Evolutionary conservation across 441 rosid genomes (phyloP).

Genomic region (Macaranga tanarius): DNA sequence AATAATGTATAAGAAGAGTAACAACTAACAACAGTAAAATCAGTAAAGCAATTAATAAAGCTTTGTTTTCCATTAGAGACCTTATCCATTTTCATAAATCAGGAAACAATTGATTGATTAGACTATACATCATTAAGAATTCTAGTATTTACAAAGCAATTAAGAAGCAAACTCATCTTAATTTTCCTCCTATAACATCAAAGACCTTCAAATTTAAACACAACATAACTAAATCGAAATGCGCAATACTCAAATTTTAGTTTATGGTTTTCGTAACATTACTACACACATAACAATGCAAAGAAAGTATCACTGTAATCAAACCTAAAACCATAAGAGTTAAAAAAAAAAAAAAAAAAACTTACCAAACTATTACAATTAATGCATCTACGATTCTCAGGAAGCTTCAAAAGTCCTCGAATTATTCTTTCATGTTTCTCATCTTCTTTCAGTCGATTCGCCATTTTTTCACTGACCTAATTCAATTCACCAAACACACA

Average conservation of each 20-base stretch:
- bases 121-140: neutral
- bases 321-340: slow-evolving; percentile 1
- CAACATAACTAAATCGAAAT: neutral
- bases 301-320: neutral
- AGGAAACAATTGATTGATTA: neutral
- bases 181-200: neutral
- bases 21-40: neutral
- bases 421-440: slow-evolving; percentile 85
- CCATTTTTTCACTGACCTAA: slow-evolving; percentile 52
- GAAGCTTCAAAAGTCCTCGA: slow-evolving; percentile 81
- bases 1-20: neutral
- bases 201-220: neutral
- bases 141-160: neutral
- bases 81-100: neutral
- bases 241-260: neutral
- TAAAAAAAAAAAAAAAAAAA: too few species aligned
- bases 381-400: slow-evolving; percentile 83
- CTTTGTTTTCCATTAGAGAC: neutral
- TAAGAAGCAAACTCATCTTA: neutral
- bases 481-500: neutral
- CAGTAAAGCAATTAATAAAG: neutral
- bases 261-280: neutral
- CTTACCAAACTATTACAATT: slow-evolving; percentile 93
- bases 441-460: slow-evolving; percentile 77
- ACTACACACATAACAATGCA: neutral